Base-by-base conservation (phyloP, 2,329 filamentous ascomycete genomes). In the Mariannaea sp. region DNA sequence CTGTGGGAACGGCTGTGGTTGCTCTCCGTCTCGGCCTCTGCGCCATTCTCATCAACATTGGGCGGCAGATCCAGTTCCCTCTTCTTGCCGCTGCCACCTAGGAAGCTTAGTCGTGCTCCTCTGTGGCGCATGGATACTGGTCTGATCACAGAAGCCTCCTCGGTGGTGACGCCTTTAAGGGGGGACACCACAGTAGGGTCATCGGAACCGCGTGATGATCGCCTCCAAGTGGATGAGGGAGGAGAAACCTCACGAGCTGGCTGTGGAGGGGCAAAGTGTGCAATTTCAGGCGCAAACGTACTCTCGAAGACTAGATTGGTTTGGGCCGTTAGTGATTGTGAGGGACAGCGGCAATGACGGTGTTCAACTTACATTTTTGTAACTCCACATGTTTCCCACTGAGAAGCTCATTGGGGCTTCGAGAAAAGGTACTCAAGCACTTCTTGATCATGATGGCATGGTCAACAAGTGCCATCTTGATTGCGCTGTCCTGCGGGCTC, bases 361-460 rank as follows among this genome's bases (percentile, higher is more conserved):
- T 27, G 5, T 8, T 48, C 55, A 55, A 80, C 86, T 75, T 80
- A 90, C 88, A 80, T 71, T 77, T 78, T 56, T 82, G 78, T 29
- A 91, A 76, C 68, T 88, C 84, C 65, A 83, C 80, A 26, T 82
- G 76, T 38, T 75, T 77, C 56, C 73, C 77, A 63, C 72, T 77
- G 70, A 82, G 84, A 71, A 75, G 80, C 70, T 77, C 83, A 71
- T 82, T 84, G 32, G 72, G 81, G 75, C 80, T 85, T 70, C 82
- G 84, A 53, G 81, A 80, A 70, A 90, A 90, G 62, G 86, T 79
- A 4, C 79, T 79, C 58, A 97, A 73, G 65, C 90, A 93, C 59
- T 90, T 86, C 75, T 93, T 92, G 64, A 97, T 85, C 71, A 90
- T 87, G 55, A 96, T 82, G 3, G 91, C 90, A 71, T 97, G 92